Evolutionary conservation across 768 basidiomycete genomes (phyloP).

Genomic region (Termitomyces sp.): DNA sequence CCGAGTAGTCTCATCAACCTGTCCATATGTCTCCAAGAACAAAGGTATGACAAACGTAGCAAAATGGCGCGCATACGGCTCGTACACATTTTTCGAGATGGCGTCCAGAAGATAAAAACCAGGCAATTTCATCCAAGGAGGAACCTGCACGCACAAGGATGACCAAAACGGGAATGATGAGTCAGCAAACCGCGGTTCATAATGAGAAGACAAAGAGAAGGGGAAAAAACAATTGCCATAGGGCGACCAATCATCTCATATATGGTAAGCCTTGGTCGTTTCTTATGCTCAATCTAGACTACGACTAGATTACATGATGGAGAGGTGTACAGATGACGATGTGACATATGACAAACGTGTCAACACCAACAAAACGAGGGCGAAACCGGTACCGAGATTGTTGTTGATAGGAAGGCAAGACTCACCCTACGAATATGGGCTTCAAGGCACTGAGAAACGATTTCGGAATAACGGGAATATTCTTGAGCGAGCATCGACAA

Average conservation of each 20-base stretch:
- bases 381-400: constrained; percentile 15
- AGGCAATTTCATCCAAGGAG: constrained; percentile 86
- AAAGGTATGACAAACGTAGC: constrained; percentile 74
- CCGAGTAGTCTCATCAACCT: constrained; percentile 79
- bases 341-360: constrained; percentile 1
- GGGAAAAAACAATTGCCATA: constrained; percentile 8
- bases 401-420: constrained; percentile 21
- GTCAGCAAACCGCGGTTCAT: constrained; percentile 59
- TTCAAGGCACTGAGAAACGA: constrained; percentile 79
- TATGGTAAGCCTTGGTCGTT: constrained; percentile 25
- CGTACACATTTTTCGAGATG: constrained; percentile 93
- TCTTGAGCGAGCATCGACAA: constrained; percentile 92
- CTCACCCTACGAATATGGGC: constrained; percentile 87
- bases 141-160: constrained; percentile 51
- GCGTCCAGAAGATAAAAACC: constrained; percentile 94
- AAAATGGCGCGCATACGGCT: constrained; percentile 87
- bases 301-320: constrained; percentile 38
- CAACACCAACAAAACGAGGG: constrained; percentile 11
- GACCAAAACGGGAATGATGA: constrained; percentile 42
- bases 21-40: constrained; percentile 83
- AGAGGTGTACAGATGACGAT: constrained; percentile 13
- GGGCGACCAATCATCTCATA: constrained; percentile 19
- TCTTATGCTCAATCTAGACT: constrained; percentile 32
- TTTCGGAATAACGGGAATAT: constrained; percentile 67
- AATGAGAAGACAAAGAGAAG: constrained; percentile 18